A percentile compares a stretch with the other conserved stretches of the same genome.
phyloP scores from a whole-genome alignment of 2,329 filamentous ascomycete genomes.

The Chalara sp. region DNA sequence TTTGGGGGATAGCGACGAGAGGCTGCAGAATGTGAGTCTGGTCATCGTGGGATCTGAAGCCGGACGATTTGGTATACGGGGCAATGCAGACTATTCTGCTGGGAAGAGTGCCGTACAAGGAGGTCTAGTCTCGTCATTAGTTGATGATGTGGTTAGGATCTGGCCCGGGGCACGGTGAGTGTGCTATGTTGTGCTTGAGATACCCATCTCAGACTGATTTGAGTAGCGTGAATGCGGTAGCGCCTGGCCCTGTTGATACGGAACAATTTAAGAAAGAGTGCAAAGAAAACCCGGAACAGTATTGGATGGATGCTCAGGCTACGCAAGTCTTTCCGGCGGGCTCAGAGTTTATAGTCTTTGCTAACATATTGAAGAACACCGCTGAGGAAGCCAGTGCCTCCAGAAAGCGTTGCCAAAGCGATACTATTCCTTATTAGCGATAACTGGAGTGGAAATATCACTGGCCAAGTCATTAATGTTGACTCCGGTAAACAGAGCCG shows the following conservation, averaged over 20 bases:
- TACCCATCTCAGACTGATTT: conserved; percentile 11
- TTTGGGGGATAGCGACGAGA: conserved; percentile 8
- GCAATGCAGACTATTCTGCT: conserved; percentile 36
- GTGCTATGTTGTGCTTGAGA: not conserved
- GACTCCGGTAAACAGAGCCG: conserved; percentile 39
- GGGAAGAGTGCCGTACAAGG: conserved; percentile 39
- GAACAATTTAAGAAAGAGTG: conserved; percentile 35
- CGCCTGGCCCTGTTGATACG: conserved; percentile 39
- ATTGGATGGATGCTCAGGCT: conserved; percentile 35
- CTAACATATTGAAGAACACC: not conserved
- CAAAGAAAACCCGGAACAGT: conserved; percentile 30
- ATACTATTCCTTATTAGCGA: conserved; percentile 40
- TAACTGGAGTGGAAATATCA: conserved; percentile 35
- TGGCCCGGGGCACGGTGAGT: conserved; percentile 15
- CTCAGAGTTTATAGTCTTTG: not conserved
- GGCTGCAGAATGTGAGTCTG: conserved; percentile 31
- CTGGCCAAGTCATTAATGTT: conserved; percentile 37
- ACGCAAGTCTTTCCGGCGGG: conserved; percentile 23
- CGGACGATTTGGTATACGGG: conserved; percentile 36
- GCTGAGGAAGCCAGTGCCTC: conserved; percentile 27
- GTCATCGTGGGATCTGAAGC: conserved; percentile 39
- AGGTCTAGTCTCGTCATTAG: conserved; percentile 35
- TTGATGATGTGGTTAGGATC: conserved; percentile 33
- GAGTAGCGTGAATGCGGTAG: conserved; percentile 37
- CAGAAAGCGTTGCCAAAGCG: conserved; percentile 35